A percentile compares a stretch with the other conserved stretches of the same genome.
Evolutionary conservation across 768 basidiomycete genomes (phyloP).

Genomic region (Exidia glandulosa): DNA sequence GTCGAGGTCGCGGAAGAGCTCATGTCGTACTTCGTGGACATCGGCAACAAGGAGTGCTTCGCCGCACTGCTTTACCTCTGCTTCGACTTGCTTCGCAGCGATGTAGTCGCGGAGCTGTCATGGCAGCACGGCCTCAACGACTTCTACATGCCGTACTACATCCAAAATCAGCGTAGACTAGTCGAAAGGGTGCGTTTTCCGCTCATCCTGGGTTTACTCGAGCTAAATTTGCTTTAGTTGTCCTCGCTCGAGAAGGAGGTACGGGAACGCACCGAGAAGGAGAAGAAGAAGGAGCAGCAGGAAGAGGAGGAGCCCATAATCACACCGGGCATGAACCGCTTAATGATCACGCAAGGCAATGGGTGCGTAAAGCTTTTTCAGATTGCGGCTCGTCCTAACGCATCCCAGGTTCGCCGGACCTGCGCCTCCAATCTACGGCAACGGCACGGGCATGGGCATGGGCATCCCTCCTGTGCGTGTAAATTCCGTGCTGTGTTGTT

Average conservation of each 20-base stretch:
- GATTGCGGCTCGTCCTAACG: slow-evolving; percentile 3
- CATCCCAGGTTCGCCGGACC: slow-evolving; percentile 45
- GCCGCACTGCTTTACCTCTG: slow-evolving; percentile 81
- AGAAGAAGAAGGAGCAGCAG: slow-evolving; percentile 77
- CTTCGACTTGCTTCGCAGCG: slow-evolving; percentile 90
- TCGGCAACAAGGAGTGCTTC: slow-evolving; percentile 98
- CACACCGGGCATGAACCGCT: slow-evolving; percentile 60
- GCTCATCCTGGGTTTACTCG: neutral
- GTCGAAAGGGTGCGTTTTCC: slow-evolving; percentile 50
- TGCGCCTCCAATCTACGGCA: slow-evolving; percentile 49
- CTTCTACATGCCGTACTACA: slow-evolving; percentile 94
- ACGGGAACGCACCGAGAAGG: slow-evolving; percentile 77
- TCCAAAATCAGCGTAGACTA: slow-evolving; percentile 74
- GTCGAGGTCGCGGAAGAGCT: slow-evolving; percentile 91
- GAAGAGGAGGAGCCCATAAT: slow-evolving; percentile 83
- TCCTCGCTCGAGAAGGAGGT: slow-evolving; percentile 80
- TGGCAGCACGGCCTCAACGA: slow-evolving; percentile 96
- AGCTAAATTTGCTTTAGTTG: slow-evolving; percentile 34
- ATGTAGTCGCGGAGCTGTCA: slow-evolving; percentile 87
- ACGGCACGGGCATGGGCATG: slow-evolving; percentile 34
- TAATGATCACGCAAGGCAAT: slow-evolving; percentile 68
- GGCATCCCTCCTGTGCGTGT: slow-evolving; percentile 53
- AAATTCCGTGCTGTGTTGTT: neutral
- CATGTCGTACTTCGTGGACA: slow-evolving; percentile 92
- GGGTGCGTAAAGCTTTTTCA: slow-evolving; percentile 23